Percentiles rank a stretch among this genome's conserved stretches.
phyloP scores from a whole-genome alignment of 768 basidiomycete genomes.

The Lactarius pseudohatsudake region DNA sequence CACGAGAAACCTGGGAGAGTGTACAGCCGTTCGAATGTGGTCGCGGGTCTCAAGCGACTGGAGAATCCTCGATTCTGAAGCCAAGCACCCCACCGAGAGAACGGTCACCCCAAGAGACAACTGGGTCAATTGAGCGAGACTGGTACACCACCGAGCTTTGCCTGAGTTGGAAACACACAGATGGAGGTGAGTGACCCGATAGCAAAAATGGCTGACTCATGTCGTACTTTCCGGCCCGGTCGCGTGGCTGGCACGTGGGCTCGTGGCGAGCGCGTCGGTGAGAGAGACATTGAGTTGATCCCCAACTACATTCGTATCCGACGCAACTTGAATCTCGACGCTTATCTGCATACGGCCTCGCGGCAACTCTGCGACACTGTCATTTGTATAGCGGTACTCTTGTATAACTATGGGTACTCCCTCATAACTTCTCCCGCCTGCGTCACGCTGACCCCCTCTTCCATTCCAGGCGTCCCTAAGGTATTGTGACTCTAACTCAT shows the following conservation, averaged over 20 bases:
- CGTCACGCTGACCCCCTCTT: conserved; percentile 10
- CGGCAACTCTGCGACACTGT: not conserved
- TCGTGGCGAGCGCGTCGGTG: conserved; percentile 10
- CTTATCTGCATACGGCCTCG: not conserved
- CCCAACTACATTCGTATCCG: not conserved
- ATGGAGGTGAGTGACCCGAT: too few relatives aligned
- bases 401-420: conserved; percentile 25
- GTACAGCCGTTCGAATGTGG: not conserved
- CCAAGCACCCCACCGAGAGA: too few relatives aligned
- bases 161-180: too few relatives aligned
- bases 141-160: too few relatives aligned
- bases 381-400: not conserved
- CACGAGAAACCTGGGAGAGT: not conserved
- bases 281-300: not conserved
- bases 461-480: conserved; percentile 47
- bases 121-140: too few relatives aligned
- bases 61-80: too few relatives aligned
- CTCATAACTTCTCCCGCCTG: not conserved
- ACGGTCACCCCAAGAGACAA: too few relatives aligned
- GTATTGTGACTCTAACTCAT: conserved; percentile 31
- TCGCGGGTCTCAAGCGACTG: too few relatives aligned
- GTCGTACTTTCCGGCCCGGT: too few relatives aligned
- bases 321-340: not conserved
- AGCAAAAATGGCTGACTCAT: too few relatives aligned
- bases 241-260: conserved; percentile 6